A percentile compares a stretch with the other conserved stretches of the same genome.
Conservation (phyloP, 805 yeast species). For the baker's yeast (Saccharomyces cerevisiae) region DNA sequence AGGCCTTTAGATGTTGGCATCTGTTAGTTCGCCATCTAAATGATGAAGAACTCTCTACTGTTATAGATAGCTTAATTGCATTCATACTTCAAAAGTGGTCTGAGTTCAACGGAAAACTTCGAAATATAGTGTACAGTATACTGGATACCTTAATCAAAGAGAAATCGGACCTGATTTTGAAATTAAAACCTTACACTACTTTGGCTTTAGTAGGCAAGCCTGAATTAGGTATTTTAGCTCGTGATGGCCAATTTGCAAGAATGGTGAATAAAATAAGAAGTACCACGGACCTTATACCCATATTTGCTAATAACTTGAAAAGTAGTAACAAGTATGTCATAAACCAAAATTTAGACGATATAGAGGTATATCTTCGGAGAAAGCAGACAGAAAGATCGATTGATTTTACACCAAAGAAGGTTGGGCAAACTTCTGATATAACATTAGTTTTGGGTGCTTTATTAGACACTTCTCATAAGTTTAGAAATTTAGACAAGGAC, state of each 20-base stretch:
- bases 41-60: slow-evolving; percentile 48
- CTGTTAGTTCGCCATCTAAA: slow-evolving; percentile 50
- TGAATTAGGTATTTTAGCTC: slow-evolving; percentile 41
- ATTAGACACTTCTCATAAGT: slow-evolving; percentile 49
- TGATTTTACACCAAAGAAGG: slow-evolving; percentile 33
- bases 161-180: slow-evolving; percentile 12
- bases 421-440: slow-evolving; percentile 26
- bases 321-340: slow-evolving; percentile 48
- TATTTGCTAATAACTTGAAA: slow-evolving; percentile 21
- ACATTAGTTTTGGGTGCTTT: slow-evolving; percentile 45
- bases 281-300: slow-evolving; percentile 19
- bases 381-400: slow-evolving; percentile 41
- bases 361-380: slow-evolving; percentile 43
- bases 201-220: slow-evolving; percentile 60
- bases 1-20: slow-evolving; percentile 63
- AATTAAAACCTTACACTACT: slow-evolving; percentile 41
- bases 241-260: slow-evolving; percentile 44
- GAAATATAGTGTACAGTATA: slow-evolving; percentile 44
- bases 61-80: slow-evolving; percentile 69
- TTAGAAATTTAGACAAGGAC: slow-evolving; percentile 38
- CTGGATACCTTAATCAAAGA: slow-evolving; percentile 30
- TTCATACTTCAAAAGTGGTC: slow-evolving; percentile 63
- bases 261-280: slow-evolving; percentile 29
- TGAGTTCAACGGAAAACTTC: slow-evolving; percentile 41
- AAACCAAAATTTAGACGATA: slow-evolving; percentile 60